Evolutionary conservation across 129 eudicot species (phyloP), one percentile per base, ranked within the genome.

Genomic region (Tanacetum coccineum): DNA sequence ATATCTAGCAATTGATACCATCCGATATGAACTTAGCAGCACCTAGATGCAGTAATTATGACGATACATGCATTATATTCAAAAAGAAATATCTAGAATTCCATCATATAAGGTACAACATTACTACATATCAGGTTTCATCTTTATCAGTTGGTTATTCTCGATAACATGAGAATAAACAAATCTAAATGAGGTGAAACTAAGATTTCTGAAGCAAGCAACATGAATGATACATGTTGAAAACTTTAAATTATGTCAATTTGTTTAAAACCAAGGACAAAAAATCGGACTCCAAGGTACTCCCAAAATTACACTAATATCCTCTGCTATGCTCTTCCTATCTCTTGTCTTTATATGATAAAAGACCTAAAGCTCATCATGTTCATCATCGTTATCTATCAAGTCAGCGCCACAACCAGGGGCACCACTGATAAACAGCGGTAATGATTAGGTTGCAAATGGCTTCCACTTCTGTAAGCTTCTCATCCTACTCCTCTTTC

Each of bases 401-500:
- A 18, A 40, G 3, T 77, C 74, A 0, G 73, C 57, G 13, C 70
- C 83, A 0, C 61, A 72, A 22, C 82, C 88, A 8, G 85, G 82
- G 48, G 85, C 79, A 3, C 91, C 91, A 52, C 91, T 85, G 91
- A 73, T 85, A 85, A 57, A 85, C 87, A 17, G 85, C 87, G 6
- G 87, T 76, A 45, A 85, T 80, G 59, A 85, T 85, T 6, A 87
- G 91, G 71, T 85, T 85, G 59, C 91, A 85, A 45, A 82, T 83
- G 12, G 87, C 87, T 60, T 82, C 87, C 30, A 85, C 87, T 56
- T 85, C 87, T 64, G 82, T 85, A 13, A 82, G 91, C 78, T 85
- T 85, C 82, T 85, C 91, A 3, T 85, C 91, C 9, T 69, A 85
- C 32, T 85, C 91, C 62, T 85, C 91, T 54, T 85, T 85, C 87